These are phyloP conservation scores for Sporothrix mexicana DNA, from an alignment of 2,329 filamentous ascomycete genomes.

Conservation along the genomic window DNA sequence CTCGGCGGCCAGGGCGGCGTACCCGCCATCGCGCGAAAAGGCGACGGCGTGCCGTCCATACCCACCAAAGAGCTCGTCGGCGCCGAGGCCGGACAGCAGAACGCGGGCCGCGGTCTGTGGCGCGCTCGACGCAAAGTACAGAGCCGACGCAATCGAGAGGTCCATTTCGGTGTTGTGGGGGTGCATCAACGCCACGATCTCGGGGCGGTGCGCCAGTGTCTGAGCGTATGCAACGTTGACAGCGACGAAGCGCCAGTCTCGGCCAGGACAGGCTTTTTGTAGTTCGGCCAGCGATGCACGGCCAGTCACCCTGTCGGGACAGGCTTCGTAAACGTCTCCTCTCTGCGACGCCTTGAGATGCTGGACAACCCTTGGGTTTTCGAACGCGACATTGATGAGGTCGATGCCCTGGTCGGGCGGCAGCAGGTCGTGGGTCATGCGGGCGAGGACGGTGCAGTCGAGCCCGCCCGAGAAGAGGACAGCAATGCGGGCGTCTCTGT, in stretches of 20 bases:
- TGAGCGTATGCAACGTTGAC: slow-evolving; percentile 82
- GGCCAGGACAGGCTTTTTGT: slow-evolving; percentile 66
- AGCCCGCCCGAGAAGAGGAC: slow-evolving; percentile 93
- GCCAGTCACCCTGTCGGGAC: slow-evolving; percentile 89
- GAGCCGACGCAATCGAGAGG: slow-evolving; percentile 85
- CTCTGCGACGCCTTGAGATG: slow-evolving; percentile 47
- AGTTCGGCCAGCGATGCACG: slow-evolving; percentile 81
- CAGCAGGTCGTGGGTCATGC: slow-evolving; percentile 77
- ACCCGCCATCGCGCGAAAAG: slow-evolving; percentile 65
- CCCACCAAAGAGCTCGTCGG: slow-evolving; percentile 94
- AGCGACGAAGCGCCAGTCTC: slow-evolving; percentile 82
- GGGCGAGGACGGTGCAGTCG: slow-evolving; percentile 87
- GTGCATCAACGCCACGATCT: slow-evolving; percentile 78
- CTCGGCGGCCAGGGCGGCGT: slow-evolving; percentile 76
- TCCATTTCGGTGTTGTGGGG: slow-evolving; percentile 99
- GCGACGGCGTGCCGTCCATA: slow-evolving; percentile 85
- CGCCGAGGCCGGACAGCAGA: slow-evolving; percentile 88
- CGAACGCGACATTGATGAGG: slow-evolving; percentile 93
- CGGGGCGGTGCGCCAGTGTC: slow-evolving; percentile 69
- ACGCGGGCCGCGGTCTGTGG: slow-evolving; percentile 65
- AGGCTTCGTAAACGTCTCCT: slow-evolving; percentile 71
- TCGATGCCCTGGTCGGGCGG: slow-evolving; percentile 74
- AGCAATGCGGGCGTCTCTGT: slow-evolving; percentile 64
- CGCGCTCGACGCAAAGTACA: slow-evolving; percentile 87
- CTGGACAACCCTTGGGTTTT: slow-evolving; percentile 79